Percentiles rank a stretch among this genome's conserved stretches.
Evolutionary conservation across 305 asterid species (phyloP).

Genomic region (Fraxinus nigra): DNA sequence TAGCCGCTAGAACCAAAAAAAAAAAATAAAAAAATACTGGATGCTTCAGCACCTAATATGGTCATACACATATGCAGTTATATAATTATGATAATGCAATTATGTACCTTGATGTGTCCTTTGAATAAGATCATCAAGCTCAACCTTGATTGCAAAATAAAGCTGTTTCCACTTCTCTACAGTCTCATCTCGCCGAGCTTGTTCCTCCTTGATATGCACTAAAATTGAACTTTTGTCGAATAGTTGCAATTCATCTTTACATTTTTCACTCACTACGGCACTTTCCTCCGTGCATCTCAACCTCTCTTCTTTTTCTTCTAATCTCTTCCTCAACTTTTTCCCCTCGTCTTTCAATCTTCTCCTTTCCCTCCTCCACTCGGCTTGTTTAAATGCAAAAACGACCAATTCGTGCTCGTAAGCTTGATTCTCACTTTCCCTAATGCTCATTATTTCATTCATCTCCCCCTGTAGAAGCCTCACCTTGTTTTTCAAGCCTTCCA

Average conservation of each 20-base stretch:
- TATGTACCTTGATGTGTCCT: conserved; percentile 55
- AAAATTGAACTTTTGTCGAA: conserved; percentile 17
- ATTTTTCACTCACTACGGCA: conserved; percentile 2
- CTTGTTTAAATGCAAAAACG: conserved; percentile 64
- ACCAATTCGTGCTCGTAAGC: conserved; percentile 55
- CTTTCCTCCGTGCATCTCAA: conserved; percentile 20
- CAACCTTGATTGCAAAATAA: conserved; percentile 75
- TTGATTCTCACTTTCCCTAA: conserved; percentile 60
- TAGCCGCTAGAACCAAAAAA: neutral
- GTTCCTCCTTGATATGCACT: conserved; percentile 32
- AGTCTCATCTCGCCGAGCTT: conserved; percentile 52
- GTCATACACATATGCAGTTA: neutral
- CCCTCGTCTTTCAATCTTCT: conserved; percentile 47
- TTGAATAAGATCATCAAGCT: conserved; percentile 81
- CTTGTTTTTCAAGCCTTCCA: conserved; percentile 53
- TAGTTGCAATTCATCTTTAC: conserved; percentile 11
- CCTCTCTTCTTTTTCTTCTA: conserved; percentile 35
- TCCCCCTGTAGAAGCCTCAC: conserved; percentile 52
- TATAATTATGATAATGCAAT: neutral
- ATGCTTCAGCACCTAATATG: neutral
- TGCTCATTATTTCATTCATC: conserved; percentile 54
- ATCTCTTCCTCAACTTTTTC: conserved; percentile 37
- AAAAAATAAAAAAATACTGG: neutral
- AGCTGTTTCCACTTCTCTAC: conserved; percentile 84
- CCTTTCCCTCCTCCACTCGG: conserved; percentile 69